Base-by-base conservation (phyloP, 441 rosid species). In the Eutrema salsugineum region DNA sequence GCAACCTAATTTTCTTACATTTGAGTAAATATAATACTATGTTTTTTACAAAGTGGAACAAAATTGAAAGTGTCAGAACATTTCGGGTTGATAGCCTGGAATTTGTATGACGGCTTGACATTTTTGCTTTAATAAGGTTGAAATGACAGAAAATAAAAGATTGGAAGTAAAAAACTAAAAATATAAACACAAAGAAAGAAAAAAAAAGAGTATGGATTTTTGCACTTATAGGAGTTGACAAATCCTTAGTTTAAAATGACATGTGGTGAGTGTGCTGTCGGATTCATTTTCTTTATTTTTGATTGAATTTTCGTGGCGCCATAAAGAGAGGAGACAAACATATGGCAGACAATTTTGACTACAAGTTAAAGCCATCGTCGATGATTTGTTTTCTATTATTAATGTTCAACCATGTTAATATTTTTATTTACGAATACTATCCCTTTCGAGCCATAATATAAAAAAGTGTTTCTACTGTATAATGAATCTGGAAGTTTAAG, bases 261-360 rank as follows among this genome's bases (percentile, higher is more conserved):
- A 19, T 49, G 38, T 49, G 6, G 68, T 49, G 43, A 60, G 48
- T 33, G 59, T 60, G 49, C 28, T 24, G 50, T 49, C 24, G 40
- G 50, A 39, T 28, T 60, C 24, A 17, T 55, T 24, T 16, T 36
- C 40, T 42, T 19, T 11, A 2, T 38, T 56, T 36, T 53, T n/a
- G 16, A 19, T 54, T 47, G 20, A 58, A 15, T 66, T 40, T 66
- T 33, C 6, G 8, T 66, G 72, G 64, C 64, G 73, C 69, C 78
- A 68, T 68, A 44, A 75, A 60, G 43, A 68, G 64, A 68, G 78
- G 78, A 53, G 68, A 43, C 78, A 61, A 75, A 43, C 78, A 61
- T 61, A 60, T 68, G 78, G 78, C 73, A 75, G 78, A 75, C 78
- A 68, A 33, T 43, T 42, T 68, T 75, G 78, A 68, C 73, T 61